Percentiles rank a stretch among this genome's conserved stretches.
Evolutionary conservation across 139 green algal genomes (phyloP).

Genomic region (Closterium sp.): DNA sequence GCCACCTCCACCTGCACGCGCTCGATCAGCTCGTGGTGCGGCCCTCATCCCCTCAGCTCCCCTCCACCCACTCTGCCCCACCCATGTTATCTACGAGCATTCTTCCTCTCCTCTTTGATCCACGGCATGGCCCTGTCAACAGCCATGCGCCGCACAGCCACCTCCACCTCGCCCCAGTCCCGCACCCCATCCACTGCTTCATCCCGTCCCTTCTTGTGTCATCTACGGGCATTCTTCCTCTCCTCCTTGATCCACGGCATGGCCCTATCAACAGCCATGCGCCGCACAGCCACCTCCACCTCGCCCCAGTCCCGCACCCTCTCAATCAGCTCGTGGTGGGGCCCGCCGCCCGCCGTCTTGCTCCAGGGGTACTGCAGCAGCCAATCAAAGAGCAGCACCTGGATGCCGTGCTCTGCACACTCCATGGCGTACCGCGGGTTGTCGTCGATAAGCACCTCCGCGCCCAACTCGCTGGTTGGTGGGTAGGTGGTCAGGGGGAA

Average conservation of each 20-base stretch:
- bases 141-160: neutral
- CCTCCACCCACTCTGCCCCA: too few species aligned
- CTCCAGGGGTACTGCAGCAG: constrained; percentile 81
- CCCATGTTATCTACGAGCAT: neutral
- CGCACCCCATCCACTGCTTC: too few species aligned
- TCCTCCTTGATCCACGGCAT: neutral
- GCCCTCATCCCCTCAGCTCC: neutral
- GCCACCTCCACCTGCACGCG: constrained; percentile 22
- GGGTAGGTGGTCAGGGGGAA: too few species aligned
- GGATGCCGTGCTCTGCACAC: constrained; percentile 78
- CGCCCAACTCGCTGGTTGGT: constrained; percentile 66
- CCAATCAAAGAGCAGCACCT: constrained; percentile 93
- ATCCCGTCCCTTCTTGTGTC: too few species aligned
- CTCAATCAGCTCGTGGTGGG: constrained; percentile 3
- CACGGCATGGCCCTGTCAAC: neutral
- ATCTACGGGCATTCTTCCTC: neutral
- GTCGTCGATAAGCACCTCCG: constrained; percentile 89
- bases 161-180: constrained; percentile 24
- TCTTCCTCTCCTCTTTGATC: neutral
- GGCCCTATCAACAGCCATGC: neutral
- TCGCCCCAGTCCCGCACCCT: constrained; percentile 5
- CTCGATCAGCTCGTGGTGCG: neutral
- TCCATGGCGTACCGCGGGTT: constrained; percentile 89
- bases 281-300: constrained; percentile 2
- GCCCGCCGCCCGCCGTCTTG: constrained; percentile 56